These are phyloP conservation scores for Rhizopogon vinicolor DNA, from an alignment of 768 basidiomycete species.

Conservation along the genomic window DNA sequence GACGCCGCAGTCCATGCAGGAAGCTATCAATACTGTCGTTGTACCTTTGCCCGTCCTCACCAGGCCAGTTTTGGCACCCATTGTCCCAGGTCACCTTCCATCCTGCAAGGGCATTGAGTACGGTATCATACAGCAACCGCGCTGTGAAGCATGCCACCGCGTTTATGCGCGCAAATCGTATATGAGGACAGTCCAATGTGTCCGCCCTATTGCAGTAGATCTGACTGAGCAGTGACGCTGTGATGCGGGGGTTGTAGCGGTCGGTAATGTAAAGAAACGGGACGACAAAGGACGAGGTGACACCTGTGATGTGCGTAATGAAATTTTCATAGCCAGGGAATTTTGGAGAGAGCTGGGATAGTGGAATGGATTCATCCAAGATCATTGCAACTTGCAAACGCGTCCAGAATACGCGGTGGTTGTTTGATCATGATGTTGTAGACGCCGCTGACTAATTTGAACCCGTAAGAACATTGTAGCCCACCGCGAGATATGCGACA, in stretches of 20 bases:
- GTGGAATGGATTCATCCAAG: slow-evolving; percentile 16
- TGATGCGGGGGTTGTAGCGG: slow-evolving; percentile 42
- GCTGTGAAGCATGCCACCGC: slow-evolving; percentile 57
- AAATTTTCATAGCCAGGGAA: slow-evolving; percentile 23
- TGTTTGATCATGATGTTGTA: slow-evolving; percentile 12
- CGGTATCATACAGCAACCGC: slow-evolving; percentile 60
- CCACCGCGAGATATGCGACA: too few species aligned
- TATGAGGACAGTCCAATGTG: slow-evolving; percentile 12
- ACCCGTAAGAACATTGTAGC: too few species aligned
- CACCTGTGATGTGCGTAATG: slow-evolving; percentile 18
- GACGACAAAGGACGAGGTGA: slow-evolving; percentile 40
- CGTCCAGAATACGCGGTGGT: not conserved
- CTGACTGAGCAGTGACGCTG: slow-evolving; percentile 37
- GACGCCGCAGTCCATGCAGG: slow-evolving; percentile 55
- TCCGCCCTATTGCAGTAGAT: slow-evolving; percentile 26
- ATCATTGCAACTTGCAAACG: not conserved
- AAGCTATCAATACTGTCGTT: slow-evolving; percentile 68
- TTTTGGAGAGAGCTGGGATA: slow-evolving; percentile 2
- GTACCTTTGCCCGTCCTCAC: slow-evolving; percentile 38
- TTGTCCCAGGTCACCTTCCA: slow-evolving; percentile 57
- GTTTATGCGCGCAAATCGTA: slow-evolving; percentile 45
- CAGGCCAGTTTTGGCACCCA: slow-evolving; percentile 57
- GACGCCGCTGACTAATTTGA: slow-evolving; percentile 10
- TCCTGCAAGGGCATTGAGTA: slow-evolving; percentile 54
- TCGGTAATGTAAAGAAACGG: slow-evolving; percentile 70